A percentile compares a stretch with the other conserved stretches of the same genome.
Evolutionary conservation across 1,139 yeast species (phyloP).

Genomic region (Pichia sp.): DNA sequence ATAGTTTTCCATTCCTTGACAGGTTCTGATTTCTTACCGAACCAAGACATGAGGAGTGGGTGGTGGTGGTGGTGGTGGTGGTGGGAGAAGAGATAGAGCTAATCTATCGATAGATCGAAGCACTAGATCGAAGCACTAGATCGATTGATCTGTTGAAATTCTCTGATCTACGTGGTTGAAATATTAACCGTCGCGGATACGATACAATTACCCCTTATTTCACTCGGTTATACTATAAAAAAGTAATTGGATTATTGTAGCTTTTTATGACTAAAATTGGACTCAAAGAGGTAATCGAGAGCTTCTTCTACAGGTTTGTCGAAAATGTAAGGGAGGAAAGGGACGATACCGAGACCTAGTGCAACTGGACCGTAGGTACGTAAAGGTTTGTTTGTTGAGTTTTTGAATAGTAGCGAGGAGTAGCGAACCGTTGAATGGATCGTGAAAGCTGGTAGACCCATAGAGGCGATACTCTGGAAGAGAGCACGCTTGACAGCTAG

Average conservation of each 20-base stretch:
- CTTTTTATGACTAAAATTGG: not conserved
- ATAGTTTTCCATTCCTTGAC: constrained; percentile 24
- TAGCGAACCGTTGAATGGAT: constrained; percentile 74
- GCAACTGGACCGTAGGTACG: constrained; percentile 57
- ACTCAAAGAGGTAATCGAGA: constrained; percentile 54
- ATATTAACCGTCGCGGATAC: too few species aligned
- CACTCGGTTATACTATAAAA: not conserved
- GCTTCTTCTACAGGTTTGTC: constrained; percentile 78
- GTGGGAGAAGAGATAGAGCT: not conserved
- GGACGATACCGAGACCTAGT: constrained; percentile 69
- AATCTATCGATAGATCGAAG: not conserved
- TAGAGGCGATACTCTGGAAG: constrained; percentile 75
- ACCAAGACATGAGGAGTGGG: constrained; percentile 22
- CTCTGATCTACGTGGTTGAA: too few species aligned
- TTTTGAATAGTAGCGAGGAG: constrained; percentile 12
- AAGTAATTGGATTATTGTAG: not conserved
- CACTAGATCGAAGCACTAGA: not conserved
- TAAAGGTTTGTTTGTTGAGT: constrained; percentile 3
- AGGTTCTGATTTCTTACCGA: constrained; percentile 18
- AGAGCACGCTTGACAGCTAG: constrained; percentile 63
- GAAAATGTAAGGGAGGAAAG: constrained; percentile 67
- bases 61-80: not conserved
- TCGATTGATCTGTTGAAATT: too few species aligned
- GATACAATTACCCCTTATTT: not conserved
- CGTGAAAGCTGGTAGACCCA: constrained; percentile 85